Evolutionary conservation across 164 flowering plant genomes (phyloP), one percentile per base, ranked within the genome.

Genomic region (Akebia trifoliata): DNA sequence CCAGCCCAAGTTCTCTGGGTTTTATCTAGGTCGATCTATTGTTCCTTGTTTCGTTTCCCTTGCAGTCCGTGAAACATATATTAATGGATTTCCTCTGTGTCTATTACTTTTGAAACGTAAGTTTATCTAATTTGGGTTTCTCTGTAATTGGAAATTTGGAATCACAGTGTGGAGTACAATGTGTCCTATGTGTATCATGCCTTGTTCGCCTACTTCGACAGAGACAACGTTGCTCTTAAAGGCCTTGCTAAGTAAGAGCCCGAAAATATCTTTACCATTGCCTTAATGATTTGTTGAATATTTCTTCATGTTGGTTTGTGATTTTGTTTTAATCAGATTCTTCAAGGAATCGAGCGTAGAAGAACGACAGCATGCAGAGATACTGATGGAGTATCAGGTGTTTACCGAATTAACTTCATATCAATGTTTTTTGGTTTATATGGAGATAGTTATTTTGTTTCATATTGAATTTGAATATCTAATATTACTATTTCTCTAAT

Each of bases 361-460:
- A 53, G 99, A 94, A 59, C 74, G 99, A 51, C 82, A 67, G 31
- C 99, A 90, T 57, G 97, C 99, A 30, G 97, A 88, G 74, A 81
- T 79, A 51, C 66, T 94, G 17, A 94, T 94, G 96, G 85, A 86
- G 63, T 94, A 94, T 49, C 99, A 94, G 96, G 99, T 93, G 28
- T 47, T 63, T 71, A 22, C 1, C 47, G 38, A 11, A 22, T 50
- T 11, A 4, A 30, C n/a, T n/a, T 18, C 12, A 28, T 7, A 1
- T 18, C 6, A 18, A 8, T 11, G 25, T 11, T 2, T 48, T 3
- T 3, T 60, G 10, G 38, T 1, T 44, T 12, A 54, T n/a, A n/a
- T n/a, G n/a, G n/a, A n/a, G n/a, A n/a, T n/a, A n/a, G n/a, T n/a
- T n/a, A n/a, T n/a, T n/a, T n/a, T n/a, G n/a, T n/a, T n/a, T n/a